These are phyloP conservation scores for Thraustochytrium sp. DNA, from an alignment of 352 stramenopile species.

Conservation along the genomic window DNA sequence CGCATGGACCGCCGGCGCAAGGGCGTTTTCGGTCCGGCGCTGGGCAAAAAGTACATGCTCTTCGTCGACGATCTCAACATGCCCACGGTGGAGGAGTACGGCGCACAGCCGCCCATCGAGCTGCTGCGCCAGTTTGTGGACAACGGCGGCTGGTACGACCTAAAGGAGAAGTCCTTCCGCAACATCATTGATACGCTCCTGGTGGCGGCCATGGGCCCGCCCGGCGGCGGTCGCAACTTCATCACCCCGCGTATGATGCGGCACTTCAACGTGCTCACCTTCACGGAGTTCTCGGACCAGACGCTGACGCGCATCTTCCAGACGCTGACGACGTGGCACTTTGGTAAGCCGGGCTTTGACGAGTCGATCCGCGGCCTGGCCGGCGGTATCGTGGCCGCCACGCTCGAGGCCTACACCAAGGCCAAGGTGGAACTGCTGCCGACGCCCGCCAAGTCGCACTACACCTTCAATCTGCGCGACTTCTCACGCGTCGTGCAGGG, in stretches of 20 bases:
- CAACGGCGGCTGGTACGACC: slow-evolving; percentile 88
- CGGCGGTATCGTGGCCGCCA: slow-evolving; percentile 45
- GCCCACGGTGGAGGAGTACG: slow-evolving; percentile 89
- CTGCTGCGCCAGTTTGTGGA: slow-evolving; percentile 90
- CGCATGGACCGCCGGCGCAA: slow-evolving; percentile 91
- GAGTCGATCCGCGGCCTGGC: slow-evolving; percentile 48
- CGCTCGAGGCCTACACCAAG: slow-evolving; percentile 49
- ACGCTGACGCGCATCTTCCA: slow-evolving; percentile 84
- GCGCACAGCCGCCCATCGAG: slow-evolving; percentile 88
- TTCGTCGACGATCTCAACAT: slow-evolving; percentile 95
- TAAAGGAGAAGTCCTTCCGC: slow-evolving; percentile 79
- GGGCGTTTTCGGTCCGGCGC: slow-evolving; percentile 79
- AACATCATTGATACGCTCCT: slow-evolving; percentile 86
- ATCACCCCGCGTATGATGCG: slow-evolving; percentile 80
- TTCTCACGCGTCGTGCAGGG: slow-evolving; percentile 87
- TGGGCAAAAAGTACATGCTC: slow-evolving; percentile 83
- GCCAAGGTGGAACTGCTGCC: slow-evolving; percentile 65
- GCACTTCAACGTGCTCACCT: slow-evolving; percentile 88
- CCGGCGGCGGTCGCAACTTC: slow-evolving; percentile 81
- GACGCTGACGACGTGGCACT: slow-evolving; percentile 81
- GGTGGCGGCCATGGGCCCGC: slow-evolving; percentile 81
- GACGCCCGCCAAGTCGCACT: slow-evolving; percentile 88
- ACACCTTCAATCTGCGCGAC: slow-evolving; percentile 91
- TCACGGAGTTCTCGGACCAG: slow-evolving; percentile 68
- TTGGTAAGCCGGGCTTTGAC: slow-evolving; percentile 55